Percentiles rank a stretch among this genome's conserved stretches.
These are phyloP conservation scores for Fulvia fulva DNA, from an alignment of 2,329 filamentous ascomycete species.

Conservation along the genomic window DNA sequence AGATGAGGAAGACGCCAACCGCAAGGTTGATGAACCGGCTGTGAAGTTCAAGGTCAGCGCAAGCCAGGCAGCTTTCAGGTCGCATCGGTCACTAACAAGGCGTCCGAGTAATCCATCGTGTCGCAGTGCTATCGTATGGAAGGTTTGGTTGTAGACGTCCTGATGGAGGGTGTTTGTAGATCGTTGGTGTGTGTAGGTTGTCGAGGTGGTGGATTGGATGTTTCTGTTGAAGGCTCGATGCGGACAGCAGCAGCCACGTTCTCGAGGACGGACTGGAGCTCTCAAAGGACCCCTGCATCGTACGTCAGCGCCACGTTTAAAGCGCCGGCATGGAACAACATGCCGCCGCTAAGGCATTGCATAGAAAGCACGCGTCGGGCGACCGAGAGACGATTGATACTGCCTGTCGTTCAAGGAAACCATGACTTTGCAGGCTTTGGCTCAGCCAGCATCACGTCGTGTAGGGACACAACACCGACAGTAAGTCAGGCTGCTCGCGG, in stretches of 20 bases:
- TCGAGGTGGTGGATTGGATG: too few relatives aligned
- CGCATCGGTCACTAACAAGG: slow-evolving; percentile 63
- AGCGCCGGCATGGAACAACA: too few relatives aligned
- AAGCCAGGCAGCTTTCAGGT: slow-evolving; percentile 11
- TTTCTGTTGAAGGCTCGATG: slow-evolving; percentile 8
- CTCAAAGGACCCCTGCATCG: background rate
- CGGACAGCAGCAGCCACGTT: slow-evolving; percentile 4
- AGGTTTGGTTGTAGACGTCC: background rate
- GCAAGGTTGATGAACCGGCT: slow-evolving; percentile 94
- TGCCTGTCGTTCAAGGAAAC: too few relatives aligned
- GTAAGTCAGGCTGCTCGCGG: too few relatives aligned
- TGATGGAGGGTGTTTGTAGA: background rate
- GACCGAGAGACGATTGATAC: too few relatives aligned
- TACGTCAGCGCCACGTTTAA: slow-evolving; percentile 4
- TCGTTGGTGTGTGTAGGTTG: slow-evolving; percentile 1
- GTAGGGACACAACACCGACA: too few relatives aligned
- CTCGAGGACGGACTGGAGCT: slow-evolving; percentile 1
- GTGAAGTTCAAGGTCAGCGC: slow-evolving; percentile 21
- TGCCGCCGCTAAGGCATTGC: too few relatives aligned
- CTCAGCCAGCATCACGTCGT: too few relatives aligned
- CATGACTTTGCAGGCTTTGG: too few relatives aligned
- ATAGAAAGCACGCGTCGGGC: too few relatives aligned
- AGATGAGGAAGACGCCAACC: slow-evolving; percentile 79
- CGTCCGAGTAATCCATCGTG: slow-evolving; percentile 86
- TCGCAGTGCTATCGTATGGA: background rate